Base-by-base conservation (phyloP, 2,329 filamentous ascomycete species). In the Fonsecaea nubica region DNA sequence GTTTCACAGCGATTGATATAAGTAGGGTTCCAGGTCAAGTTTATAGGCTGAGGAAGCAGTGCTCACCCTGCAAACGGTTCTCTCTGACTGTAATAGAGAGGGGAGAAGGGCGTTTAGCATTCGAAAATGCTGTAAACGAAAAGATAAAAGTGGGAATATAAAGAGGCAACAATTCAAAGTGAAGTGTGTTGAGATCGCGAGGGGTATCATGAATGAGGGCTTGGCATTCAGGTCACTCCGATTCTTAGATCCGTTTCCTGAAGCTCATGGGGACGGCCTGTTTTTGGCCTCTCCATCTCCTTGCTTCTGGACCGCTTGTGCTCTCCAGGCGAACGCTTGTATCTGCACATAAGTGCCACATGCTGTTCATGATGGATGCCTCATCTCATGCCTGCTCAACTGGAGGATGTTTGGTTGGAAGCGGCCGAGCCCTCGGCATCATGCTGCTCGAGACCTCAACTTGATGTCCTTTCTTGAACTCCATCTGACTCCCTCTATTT, bases 181-280 rank as follows among this genome's bases (percentile, higher is more conserved):
- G 59, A 62, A 38, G 10, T 42, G 48, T 42, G 48, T 40, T 38
- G 48, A 54, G 38, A 62, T 40, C 59, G 35, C 48, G 53, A 52
- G 48, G 59, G 59, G 45, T 35, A 38, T 38, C 35, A 33, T 25
- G 59, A 30, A n/a, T 32, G 58, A 15, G 53, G 25, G 48, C 59
- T 62, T 62, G 59, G 59, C 59, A 36, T 54, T 62, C 45, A 48
- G 45, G n/a, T 53, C 59, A 40, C 25, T 62, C 45, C 45, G 18
- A 50, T 54, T 18, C 38, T 55, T 21, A 32, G n/a, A 25, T 42
- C 33, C 38, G 21, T 21, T 50, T 50, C 45, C 45, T 25, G 45
- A 50, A 62, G 33, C 18, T 30, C 45, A n/a, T 6, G 2, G 5
- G 42, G 21, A 40, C 30, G 50, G 45, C 21, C 45, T 54, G 59